Evolutionary conservation across 352 stramenopile species (phyloP).

Genomic region (Phytopythium chamaehyphon): DNA sequence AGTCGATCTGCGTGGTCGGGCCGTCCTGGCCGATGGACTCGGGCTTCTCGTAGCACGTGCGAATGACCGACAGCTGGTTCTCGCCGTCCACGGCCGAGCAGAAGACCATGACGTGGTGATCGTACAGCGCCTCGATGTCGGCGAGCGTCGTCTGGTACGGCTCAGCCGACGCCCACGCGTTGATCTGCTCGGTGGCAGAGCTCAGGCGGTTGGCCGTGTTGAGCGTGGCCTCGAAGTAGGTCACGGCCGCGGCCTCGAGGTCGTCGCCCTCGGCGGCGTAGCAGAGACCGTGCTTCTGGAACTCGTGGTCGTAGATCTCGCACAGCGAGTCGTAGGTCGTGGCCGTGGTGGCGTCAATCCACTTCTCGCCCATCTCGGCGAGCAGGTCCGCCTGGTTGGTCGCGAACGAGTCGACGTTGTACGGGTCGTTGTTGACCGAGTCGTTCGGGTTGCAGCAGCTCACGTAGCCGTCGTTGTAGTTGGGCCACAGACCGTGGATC

Average conservation of each 20-base stretch:
- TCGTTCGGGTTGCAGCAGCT: conserved; percentile 68
- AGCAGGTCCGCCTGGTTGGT: conserved; percentile 42
- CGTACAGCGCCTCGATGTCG: conserved; percentile 45
- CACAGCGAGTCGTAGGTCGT: conserved; percentile 59
- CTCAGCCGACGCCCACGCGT: conserved; percentile 38
- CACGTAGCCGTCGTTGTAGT: conserved; percentile 73
- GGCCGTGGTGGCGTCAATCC: conserved; percentile 56
- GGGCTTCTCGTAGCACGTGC: conserved; percentile 61
- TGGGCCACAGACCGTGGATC: conserved; percentile 76
- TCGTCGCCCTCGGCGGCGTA: conserved; percentile 54
- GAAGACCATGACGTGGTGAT: conserved; percentile 57
- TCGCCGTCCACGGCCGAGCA: conserved; percentile 50
- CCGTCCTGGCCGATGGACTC: conserved; percentile 12
- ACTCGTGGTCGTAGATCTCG: conserved; percentile 83
- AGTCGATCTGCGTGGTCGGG: conserved; percentile 49
- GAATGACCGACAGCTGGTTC: conserved; percentile 68
- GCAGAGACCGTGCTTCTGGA: conserved; percentile 81
- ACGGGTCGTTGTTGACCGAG: conserved; percentile 52
- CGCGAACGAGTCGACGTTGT: conserved; percentile 40
- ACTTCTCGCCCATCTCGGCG: conserved; percentile 50
- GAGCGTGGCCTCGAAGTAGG: conserved; percentile 64
- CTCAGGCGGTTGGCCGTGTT: conserved; percentile 37
- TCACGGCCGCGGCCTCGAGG: conserved; percentile 41
- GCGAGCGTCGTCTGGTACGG: conserved; percentile 27
- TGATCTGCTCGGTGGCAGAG: conserved; percentile 45